Evolutionary conservation across 257 asterid species (phyloP), one percentile per base, ranked within the genome.

Genomic region (Solanum gandarillasii): DNA sequence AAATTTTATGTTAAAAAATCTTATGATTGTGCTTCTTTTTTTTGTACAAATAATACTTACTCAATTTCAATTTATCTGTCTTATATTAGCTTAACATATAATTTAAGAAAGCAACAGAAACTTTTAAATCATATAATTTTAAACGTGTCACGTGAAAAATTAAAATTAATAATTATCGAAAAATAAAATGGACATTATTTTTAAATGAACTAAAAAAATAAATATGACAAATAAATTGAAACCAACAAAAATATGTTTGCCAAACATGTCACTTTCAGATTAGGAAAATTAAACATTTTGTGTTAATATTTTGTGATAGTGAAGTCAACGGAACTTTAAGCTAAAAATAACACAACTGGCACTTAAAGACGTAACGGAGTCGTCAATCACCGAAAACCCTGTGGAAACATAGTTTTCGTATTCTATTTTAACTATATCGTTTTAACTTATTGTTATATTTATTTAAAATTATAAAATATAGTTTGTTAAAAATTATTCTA

Each of bases 211-310:
- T 16, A 52, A 16, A 48, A 48, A 52, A 16, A 16, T 2, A 14
- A 14, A 0, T 5, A 55, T 5, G 60, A 14, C 8, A 48, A 52
- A 55, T 18, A 55, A 55, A 20, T 55, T 20, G 0, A 52, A 55
- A 20, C 0, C 4, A 0, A 55, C 0, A 1, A 55, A 6, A 20
- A 0, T 43, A 25, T 16, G 5, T 14, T 76, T 12, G 60, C 36
- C 14, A 43, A 9, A 79, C 23, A 43, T 43, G 70, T 18, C 70
- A 48, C 23, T 48, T 46, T 81, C 31, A 46, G 11, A 81, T 81
- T 39, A 76, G 35, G 34, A 79, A 46, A 46, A 18, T 3, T 10
- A 81, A 72, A n/a, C 13, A 38, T 23, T 38, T 75, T 16, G 31
- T 73, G 12, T 14, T 48, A 48, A 20, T 55, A 55, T 55, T 55